These are phyloP conservation scores for Acorus gramineus DNA, from an alignment of 106 monocot genomes.

Conservation along the genomic window DNA sequence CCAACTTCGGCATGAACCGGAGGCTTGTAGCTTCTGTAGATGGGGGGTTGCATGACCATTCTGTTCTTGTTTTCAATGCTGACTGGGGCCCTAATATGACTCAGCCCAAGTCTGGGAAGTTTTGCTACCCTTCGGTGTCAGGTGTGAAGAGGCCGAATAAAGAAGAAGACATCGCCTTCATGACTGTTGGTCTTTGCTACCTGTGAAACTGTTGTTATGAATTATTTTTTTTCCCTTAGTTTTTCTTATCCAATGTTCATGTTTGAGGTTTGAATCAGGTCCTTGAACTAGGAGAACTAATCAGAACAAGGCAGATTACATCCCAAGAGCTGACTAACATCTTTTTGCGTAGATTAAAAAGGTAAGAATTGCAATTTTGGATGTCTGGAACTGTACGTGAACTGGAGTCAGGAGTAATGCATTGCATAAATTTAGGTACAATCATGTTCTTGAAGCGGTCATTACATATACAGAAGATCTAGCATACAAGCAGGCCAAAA, in stretches of 20 bases:
- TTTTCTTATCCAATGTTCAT: not conserved
- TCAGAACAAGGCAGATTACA: constrained; percentile 74
- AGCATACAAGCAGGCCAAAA: constrained; percentile 64
- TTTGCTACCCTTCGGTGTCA: constrained; percentile 45
- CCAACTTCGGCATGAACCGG: constrained; percentile 52
- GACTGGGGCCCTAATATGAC: constrained; percentile 42
- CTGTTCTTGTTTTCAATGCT: constrained; percentile 77
- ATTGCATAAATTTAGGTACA: constrained; percentile 32
- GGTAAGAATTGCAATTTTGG: constrained; percentile 19
- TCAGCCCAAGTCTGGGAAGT: constrained; percentile 16
- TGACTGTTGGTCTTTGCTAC: constrained; percentile 36
- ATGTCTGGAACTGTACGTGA: not conserved
- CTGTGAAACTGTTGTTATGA: not conserved
- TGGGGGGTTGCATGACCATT: constrained; percentile 76
- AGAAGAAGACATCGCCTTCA: constrained; percentile 86
- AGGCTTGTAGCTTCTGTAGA: constrained; percentile 57
- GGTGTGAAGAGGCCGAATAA: constrained; percentile 36
- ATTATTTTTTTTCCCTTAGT: not conserved
- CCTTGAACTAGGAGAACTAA: constrained; percentile 75
- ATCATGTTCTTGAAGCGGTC: constrained; percentile 68
- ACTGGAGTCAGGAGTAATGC: not conserved
- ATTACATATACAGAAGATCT: constrained; percentile 73
- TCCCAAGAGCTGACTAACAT: constrained; percentile 68
- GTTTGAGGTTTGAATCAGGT: constrained; percentile 28
- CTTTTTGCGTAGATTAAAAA: constrained; percentile 66